Evolutionary conservation across 2,329 filamentous ascomycete genomes (phyloP).

Genomic region (Fusarium oligoseptatum): DNA sequence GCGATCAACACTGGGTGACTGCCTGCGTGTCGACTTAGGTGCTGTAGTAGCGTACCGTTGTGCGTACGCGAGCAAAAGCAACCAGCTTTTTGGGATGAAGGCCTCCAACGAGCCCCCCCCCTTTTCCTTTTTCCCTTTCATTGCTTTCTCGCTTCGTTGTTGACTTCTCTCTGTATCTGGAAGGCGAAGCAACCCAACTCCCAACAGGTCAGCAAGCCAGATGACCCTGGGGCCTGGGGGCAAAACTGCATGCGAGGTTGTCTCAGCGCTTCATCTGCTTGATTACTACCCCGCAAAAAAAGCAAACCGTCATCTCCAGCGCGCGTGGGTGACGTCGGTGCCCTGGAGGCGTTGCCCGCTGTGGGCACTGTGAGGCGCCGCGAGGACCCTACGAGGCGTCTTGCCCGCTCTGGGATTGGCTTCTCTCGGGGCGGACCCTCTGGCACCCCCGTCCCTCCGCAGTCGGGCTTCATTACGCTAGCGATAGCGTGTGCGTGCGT

Average conservation of each 20-base stretch:
- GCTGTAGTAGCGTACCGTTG: background rate
- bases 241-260: conserved; percentile 24
- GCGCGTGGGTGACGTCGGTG: conserved; percentile 41
- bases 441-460: conserved; percentile 34
- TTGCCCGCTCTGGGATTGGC: conserved; percentile 29
- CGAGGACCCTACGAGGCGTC: conserved; percentile 22
- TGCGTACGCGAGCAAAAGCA: conserved; percentile 5
- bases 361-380: conserved; percentile 16
- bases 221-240: conserved; percentile 10
- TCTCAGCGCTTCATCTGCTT: conserved; percentile 10
- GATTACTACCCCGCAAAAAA: conserved; percentile 41
- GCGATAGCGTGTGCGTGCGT: conserved; percentile 8
- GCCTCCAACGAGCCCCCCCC: background rate
- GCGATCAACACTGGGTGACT: conserved; percentile 14
- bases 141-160: conserved; percentile 13
- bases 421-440: conserved; percentile 25
- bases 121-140: background rate
- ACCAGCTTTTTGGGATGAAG: background rate
- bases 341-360: conserved; percentile 16
- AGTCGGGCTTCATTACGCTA: conserved; percentile 24
- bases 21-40: background rate
- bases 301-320: conserved; percentile 18
- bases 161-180: conserved; percentile 17
- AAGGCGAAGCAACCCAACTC: conserved; percentile 18
- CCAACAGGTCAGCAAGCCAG: background rate